Conservation (phyloP, 176 grass and related monocot species). For the Tillandsia fasciculata region DNA sequence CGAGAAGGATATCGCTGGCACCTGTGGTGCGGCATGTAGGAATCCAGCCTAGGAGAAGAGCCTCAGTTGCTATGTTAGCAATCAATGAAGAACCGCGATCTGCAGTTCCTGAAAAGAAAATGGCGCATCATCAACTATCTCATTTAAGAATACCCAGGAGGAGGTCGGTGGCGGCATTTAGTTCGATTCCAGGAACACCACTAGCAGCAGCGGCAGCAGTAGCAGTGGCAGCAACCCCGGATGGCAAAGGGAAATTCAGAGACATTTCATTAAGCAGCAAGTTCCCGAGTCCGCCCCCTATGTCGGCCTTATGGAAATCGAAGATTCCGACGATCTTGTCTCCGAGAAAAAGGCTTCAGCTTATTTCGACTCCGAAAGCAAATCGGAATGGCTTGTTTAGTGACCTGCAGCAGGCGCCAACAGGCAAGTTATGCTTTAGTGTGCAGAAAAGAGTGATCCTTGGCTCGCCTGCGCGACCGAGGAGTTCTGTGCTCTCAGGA, state of each 20-base stretch:
- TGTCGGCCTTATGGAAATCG: slow-evolving; percentile 31
- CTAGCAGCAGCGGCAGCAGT: slow-evolving; percentile 4
- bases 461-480: slow-evolving; percentile 7
- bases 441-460: slow-evolving; percentile 21
- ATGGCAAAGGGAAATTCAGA: slow-evolving; percentile 23
- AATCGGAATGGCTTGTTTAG: neutral
- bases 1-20: slow-evolving; percentile 48
- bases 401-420: neutral
- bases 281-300: slow-evolving; percentile 52
- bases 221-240: slow-evolving; percentile 38
- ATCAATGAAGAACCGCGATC: slow-evolving; percentile 24
- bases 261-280: slow-evolving; percentile 39
- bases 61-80: slow-evolving; percentile 49
- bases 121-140: slow-evolving; percentile 33
- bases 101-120: slow-evolving; percentile 28
- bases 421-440: slow-evolving; percentile 22
- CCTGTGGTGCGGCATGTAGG: slow-evolving; percentile 40
- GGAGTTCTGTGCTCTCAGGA: neutral
- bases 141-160: slow-evolving; percentile 26
- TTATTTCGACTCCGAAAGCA: slow-evolving; percentile 17
- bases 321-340: slow-evolving; percentile 26
- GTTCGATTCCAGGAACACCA: slow-evolving; percentile 29
- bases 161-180: slow-evolving; percentile 40
- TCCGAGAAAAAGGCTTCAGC: slow-evolving; percentile 14
- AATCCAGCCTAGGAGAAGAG: slow-evolving; percentile 56